A percentile compares a stretch with the other conserved stretches of the same genome.
These are phyloP conservation scores for Oryza punctata DNA, from an alignment of 176 grass and related monocot species.

Conservation along the genomic window DNA sequence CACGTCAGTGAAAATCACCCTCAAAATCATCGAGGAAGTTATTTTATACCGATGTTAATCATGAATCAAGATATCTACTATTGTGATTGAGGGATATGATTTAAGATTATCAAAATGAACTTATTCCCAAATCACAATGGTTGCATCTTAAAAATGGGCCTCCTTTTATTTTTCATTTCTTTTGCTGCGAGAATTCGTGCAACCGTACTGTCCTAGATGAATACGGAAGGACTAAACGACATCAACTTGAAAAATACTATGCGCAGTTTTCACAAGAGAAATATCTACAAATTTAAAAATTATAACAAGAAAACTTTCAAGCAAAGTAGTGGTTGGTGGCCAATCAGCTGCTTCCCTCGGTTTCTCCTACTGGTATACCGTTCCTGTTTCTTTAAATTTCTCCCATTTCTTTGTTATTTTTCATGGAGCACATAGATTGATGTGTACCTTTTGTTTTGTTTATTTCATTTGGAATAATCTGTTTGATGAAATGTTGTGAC, in stretches of 20 bases:
- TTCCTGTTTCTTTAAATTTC: neutral
- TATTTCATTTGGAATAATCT: neutral
- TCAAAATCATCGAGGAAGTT: too few species aligned
- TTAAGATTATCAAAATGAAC: too few species aligned
- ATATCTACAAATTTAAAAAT: neutral
- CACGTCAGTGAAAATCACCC: too few species aligned
- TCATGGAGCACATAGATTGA: constrained; percentile 23
- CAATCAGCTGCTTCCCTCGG: constrained; percentile 33
- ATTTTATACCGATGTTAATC: too few species aligned
- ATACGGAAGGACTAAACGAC: neutral
- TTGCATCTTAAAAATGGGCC: neutral
- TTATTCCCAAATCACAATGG: too few species aligned
- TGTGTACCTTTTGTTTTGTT: neutral
- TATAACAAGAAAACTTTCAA: neutral
- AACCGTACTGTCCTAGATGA: neutral
- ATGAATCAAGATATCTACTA: too few species aligned
- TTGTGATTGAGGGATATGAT: too few species aligned
- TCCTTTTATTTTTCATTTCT: neutral
- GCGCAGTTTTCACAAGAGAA: neutral
- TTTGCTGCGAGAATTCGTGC: neutral
- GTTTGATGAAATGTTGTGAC: neutral
- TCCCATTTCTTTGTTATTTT: neutral
- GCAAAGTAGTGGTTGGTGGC: neutral
- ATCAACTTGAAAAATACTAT: neutral
- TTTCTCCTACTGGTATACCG: neutral